Evolutionary conservation across 805 yeast species (phyloP).

Genomic region (Komagataella kurtzmanii): DNA sequence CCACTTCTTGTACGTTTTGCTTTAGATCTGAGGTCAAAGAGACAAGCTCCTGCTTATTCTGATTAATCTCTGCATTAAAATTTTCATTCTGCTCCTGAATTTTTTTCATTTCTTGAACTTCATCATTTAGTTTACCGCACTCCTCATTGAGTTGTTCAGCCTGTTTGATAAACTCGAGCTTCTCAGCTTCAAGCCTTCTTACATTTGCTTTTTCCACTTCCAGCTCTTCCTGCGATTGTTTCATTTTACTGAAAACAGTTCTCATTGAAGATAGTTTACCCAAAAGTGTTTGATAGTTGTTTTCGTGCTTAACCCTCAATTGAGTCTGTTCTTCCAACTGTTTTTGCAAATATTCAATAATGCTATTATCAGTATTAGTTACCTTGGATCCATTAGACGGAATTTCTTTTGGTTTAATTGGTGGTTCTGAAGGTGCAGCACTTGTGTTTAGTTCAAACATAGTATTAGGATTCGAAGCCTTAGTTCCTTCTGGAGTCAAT

Average conservation of each 20-base stretch:
- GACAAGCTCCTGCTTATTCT: constrained; percentile 24
- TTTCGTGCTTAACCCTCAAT: constrained; percentile 45
- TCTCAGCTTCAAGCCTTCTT: constrained; percentile 24
- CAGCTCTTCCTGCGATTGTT: constrained; percentile 51
- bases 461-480: not conserved
- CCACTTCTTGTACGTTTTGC: constrained; percentile 12
- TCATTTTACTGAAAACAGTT: constrained; percentile 58
- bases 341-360: constrained; percentile 7
- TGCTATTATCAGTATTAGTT: not conserved
- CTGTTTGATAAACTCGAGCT: constrained; percentile 20
- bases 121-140: constrained; percentile 9
- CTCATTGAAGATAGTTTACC: constrained; percentile 63
- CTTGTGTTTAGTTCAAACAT: not conserved
- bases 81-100: constrained; percentile 3
- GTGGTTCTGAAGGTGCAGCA: not conserved
- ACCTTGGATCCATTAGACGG: not conserved
- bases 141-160: constrained; percentile 14
- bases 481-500: not conserved
- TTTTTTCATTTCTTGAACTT: constrained; percentile 9
- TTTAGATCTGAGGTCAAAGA: not conserved
- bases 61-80: constrained; percentile 17
- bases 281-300: constrained; percentile 47
- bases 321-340: constrained; percentile 22
- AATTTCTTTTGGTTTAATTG: not conserved
- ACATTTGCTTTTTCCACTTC: constrained; percentile 36